These are phyloP conservation scores for Hyparrhenia diplandra DNA, from an alignment of 176 grass and related monocot species.

Conservation along the genomic window DNA sequence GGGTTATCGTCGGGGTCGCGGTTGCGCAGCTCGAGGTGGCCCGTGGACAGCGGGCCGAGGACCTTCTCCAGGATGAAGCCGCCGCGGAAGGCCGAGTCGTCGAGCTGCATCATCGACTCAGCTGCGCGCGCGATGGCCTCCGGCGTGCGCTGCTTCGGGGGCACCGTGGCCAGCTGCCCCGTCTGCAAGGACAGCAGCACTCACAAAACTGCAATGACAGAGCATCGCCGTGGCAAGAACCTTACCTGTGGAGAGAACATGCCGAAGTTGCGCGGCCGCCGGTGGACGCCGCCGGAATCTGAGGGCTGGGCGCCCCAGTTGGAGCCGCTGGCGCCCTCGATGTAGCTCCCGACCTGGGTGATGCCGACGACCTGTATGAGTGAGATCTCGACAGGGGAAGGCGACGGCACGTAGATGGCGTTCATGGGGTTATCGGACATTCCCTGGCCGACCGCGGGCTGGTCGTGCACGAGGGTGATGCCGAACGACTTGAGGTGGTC, in stretches of 20 bases:
- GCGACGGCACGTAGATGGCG: constrained; percentile 67
- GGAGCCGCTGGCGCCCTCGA: constrained; percentile 63
- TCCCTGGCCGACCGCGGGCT: constrained; percentile 59
- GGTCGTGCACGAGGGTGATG: constrained; percentile 59
- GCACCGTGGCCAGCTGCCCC: constrained; percentile 61
- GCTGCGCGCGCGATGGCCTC: constrained; percentile 58
- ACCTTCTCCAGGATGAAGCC: constrained; percentile 91
- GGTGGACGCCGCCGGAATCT: background rate
- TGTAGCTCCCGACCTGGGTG: constrained; percentile 61
- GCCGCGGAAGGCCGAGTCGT: constrained; percentile 49
- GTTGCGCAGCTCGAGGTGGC: constrained; percentile 64
- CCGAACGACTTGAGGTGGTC: constrained; percentile 54
- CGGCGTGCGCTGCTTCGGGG: constrained; percentile 75
- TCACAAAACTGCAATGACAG: background rate
- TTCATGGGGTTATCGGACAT: constrained; percentile 91
- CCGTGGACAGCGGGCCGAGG: constrained; percentile 61
- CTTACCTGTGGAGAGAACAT: constrained; percentile 79
- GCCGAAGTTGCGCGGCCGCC: constrained; percentile 55
- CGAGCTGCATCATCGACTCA: constrained; percentile 36
- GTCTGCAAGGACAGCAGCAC: constrained; percentile 30
- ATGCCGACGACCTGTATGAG: constrained; percentile 90
- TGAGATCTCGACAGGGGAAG: constrained; percentile 45
- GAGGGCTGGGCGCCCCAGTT: constrained; percentile 33
- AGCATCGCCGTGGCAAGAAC: background rate
- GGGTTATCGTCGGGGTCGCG: constrained; percentile 70